Conservation (phyloP, 1,284 basidiomycete genomes). For the Serendipita sp. region DNA sequence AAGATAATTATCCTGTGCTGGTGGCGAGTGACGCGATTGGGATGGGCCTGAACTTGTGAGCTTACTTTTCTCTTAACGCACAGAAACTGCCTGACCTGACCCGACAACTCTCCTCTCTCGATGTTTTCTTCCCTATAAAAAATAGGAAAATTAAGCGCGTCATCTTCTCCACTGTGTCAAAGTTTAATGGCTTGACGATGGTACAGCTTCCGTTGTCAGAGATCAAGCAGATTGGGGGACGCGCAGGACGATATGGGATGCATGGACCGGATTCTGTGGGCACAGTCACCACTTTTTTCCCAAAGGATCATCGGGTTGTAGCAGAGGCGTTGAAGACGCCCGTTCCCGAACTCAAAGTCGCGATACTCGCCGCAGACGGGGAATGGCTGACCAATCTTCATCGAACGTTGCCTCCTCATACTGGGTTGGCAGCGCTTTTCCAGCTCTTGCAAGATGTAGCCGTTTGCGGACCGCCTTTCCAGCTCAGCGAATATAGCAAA, state of each 20-base stretch:
- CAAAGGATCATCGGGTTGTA: slow-evolving; percentile 55
- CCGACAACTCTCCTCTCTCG: background rate
- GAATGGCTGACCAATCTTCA: background rate
- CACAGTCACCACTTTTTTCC: slow-evolving; percentile 63
- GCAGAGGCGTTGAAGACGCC: slow-evolving; percentile 29
- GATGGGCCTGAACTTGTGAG: slow-evolving; percentile 91
- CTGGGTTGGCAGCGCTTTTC: slow-evolving; percentile 17
- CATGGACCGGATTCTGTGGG: slow-evolving; percentile 36
- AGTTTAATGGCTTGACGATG: slow-evolving; percentile 51
- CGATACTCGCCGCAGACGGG: slow-evolving; percentile 9
- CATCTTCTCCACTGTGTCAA: slow-evolving; percentile 66
- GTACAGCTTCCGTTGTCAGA: slow-evolving; percentile 58
- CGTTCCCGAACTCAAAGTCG: slow-evolving; percentile 24
- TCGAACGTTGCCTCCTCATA: slow-evolving; percentile 20
- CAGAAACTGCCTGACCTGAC: background rate
- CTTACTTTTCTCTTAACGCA: slow-evolving; percentile 14
- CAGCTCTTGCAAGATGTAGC: slow-evolving; percentile 19
- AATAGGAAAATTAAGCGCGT: slow-evolving; percentile 81
- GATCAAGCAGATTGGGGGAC: slow-evolving; percentile 92
- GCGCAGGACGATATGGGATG: slow-evolving; percentile 84
- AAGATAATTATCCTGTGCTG: slow-evolving; percentile 62
- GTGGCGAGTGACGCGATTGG: slow-evolving; percentile 89
- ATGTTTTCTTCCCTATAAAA: background rate
- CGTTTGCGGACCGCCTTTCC: slow-evolving; percentile 7
- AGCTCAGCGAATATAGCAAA: slow-evolving; percentile 5